These are phyloP conservation scores for Aspergillus eucalypticola DNA, from an alignment of 2,329 filamentous ascomycete species.

Conservation along the genomic window DNA sequence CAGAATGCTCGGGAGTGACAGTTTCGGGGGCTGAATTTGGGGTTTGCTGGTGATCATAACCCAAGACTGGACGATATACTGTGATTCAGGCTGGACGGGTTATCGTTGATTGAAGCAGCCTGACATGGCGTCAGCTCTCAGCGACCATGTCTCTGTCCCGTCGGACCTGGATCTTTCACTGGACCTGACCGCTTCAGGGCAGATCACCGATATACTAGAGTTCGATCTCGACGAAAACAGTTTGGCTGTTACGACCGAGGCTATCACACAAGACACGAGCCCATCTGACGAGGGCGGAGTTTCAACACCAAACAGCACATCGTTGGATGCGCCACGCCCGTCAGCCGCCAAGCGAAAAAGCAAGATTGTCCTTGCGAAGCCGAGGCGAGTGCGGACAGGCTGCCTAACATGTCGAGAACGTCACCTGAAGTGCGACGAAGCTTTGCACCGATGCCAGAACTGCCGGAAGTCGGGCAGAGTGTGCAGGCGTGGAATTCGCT, in stretches of 20 bases:
- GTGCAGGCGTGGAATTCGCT: conserved; percentile 80
- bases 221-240: conserved; percentile 4
- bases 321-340: conserved; percentile 11
- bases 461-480: conserved; percentile 83
- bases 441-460: conserved; percentile 66
- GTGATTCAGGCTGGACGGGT: background rate
- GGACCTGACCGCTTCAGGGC: conserved; percentile 15
- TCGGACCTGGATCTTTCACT: conserved; percentile 24
- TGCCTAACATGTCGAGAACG: conserved; percentile 87
- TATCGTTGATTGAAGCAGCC: background rate
- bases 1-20: conserved; percentile 13
- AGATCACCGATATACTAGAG: conserved; percentile 9
- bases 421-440: conserved; percentile 90
- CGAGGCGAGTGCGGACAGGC: conserved; percentile 85
- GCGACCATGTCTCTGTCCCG: conserved; percentile 21
- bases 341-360: conserved; percentile 27
- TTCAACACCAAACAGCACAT: conserved; percentile 17
- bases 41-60: conserved; percentile 7
- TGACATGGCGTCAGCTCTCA: conserved; percentile 22
- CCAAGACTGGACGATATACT: background rate
- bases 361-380: conserved; percentile 53
- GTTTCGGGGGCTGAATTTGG: conserved; percentile 14
- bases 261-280: conserved; percentile 4
- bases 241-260: background rate
- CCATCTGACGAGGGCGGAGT: conserved; percentile 13